Evolutionary conservation across 352 stramenopile genomes (phyloP).

Genomic region (Phytopythium sindhum): DNA sequence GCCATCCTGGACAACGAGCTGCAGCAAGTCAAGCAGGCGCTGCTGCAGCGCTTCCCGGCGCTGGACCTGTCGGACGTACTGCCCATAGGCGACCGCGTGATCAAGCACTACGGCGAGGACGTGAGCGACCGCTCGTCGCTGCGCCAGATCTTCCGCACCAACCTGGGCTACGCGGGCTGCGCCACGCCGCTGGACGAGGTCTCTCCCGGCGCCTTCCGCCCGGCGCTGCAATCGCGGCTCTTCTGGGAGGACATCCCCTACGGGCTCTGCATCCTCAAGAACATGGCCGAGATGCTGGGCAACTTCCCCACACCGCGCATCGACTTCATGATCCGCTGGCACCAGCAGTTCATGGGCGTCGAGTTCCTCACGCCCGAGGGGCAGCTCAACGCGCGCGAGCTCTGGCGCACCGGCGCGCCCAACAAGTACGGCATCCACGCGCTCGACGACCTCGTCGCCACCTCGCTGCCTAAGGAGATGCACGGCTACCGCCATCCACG

Average conservation of each 20-base stretch:
- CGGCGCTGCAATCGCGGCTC: constrained; percentile 80
- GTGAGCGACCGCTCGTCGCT: constrained; percentile 85
- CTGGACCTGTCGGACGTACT: constrained; percentile 90
- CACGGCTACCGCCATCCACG: constrained; percentile 85
- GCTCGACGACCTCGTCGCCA: constrained; percentile 88
- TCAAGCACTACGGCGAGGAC: constrained; percentile 91
- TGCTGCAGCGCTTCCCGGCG: constrained; percentile 88
- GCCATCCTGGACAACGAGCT: constrained; percentile 93
- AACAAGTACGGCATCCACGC: constrained; percentile 92
- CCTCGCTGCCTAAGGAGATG: constrained; percentile 86
- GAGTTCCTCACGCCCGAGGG: constrained; percentile 84
- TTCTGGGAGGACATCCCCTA: constrained; percentile 94
- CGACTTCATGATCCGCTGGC: constrained; percentile 93
- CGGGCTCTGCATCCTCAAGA: constrained; percentile 92
- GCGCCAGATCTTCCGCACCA: constrained; percentile 89
- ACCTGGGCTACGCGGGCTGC: constrained; percentile 89
- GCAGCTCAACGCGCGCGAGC: constrained; percentile 86
- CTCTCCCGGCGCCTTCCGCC: constrained; percentile 66
- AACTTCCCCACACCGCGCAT: constrained; percentile 92
- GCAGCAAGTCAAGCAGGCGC: constrained; percentile 89
- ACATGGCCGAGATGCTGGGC: constrained; percentile 90
- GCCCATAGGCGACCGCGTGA: constrained; percentile 87
- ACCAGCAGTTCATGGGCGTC: constrained; percentile 90
- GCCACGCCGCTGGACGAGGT: constrained; percentile 87
- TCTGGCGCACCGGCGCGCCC: constrained; percentile 85